Percentiles rank a stretch among this genome's conserved stretches.
phyloP scores from a whole-genome alignment of 352 stramenopile species.

The Pythium monospermum region DNA sequence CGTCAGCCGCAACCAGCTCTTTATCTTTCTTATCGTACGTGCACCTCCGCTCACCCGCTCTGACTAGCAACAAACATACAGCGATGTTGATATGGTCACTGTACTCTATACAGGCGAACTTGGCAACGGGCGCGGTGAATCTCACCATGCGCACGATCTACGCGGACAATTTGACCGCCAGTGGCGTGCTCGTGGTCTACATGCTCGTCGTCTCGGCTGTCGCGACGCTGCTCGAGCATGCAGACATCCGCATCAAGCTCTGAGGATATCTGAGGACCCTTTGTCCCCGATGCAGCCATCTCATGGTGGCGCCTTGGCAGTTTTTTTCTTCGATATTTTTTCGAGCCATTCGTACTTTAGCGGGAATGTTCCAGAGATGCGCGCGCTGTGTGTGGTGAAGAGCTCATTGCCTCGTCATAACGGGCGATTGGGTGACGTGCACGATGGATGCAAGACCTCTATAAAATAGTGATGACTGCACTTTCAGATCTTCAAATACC shows the following conservation, averaged over 20 bases:
- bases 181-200: conserved; percentile 48
- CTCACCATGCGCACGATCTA: conserved; percentile 82
- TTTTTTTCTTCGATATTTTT: too few relatives aligned
- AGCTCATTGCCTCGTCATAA: conserved; percentile 17
- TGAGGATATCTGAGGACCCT: conserved; percentile 20
- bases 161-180: conserved; percentile 29
- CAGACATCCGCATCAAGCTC: conserved; percentile 67
- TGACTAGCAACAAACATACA: too few relatives aligned
- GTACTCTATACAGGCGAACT: conserved; percentile 44
- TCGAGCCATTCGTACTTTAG: conserved; percentile 1
- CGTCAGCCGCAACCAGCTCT: conserved; percentile 81
- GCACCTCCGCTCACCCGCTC: too few relatives aligned
- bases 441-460: neutral
- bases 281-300: too few relatives aligned
- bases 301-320: too few relatives aligned
- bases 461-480: too few relatives aligned
- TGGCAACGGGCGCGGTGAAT: conserved; percentile 72
- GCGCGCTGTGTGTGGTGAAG: conserved; percentile 16
- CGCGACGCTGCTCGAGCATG: conserved; percentile 45
- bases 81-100: neutral
- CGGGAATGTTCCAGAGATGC: conserved; percentile 21
- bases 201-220: conserved; percentile 59
- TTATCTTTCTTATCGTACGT: conserved; percentile 74
- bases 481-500: too few relatives aligned
- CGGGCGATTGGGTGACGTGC: conserved; percentile 10